phyloP scores from a whole-genome alignment of 768 basidiomycete genomes.

The Nidula microcarpa region DNA sequence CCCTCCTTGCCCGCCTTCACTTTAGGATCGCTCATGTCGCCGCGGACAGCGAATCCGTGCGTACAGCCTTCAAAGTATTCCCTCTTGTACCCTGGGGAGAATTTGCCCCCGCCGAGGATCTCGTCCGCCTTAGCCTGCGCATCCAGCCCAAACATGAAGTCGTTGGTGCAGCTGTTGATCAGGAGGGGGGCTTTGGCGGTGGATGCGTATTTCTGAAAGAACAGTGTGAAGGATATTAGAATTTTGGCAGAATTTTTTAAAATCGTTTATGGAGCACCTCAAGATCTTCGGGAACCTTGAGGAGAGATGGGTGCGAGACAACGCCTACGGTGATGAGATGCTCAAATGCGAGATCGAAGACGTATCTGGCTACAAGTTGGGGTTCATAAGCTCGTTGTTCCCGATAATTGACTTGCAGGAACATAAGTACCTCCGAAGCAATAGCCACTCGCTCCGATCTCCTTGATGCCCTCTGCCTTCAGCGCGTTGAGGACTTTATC shows the following conservation, averaged over 20 bases:
- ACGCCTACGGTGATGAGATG: slow-evolving; percentile 44
- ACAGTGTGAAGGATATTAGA: not conserved
- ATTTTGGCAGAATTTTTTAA: not conserved
- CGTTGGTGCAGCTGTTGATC: slow-evolving; percentile 62
- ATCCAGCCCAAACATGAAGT: slow-evolving; percentile 47
- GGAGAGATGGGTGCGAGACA: slow-evolving; percentile 61
- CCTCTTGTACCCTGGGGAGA: slow-evolving; percentile 46
- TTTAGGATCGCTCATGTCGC: slow-evolving; percentile 43
- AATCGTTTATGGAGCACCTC: slow-evolving; percentile 32
- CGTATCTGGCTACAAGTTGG: slow-evolving; percentile 39
- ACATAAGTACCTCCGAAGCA: slow-evolving; percentile 67
- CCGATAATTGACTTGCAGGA: too few species aligned
- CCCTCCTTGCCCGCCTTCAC: slow-evolving; percentile 65
- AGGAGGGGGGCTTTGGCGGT: slow-evolving; percentile 53
- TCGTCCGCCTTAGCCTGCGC: slow-evolving; percentile 41
- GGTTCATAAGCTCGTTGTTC: too few species aligned
- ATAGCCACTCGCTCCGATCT: slow-evolving; percentile 61
- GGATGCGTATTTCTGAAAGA: slow-evolving; percentile 40
- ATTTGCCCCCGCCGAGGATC: slow-evolving; percentile 44
- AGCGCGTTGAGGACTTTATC: slow-evolving; percentile 57
- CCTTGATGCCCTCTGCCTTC: slow-evolving; percentile 53
- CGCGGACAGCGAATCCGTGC: slow-evolving; percentile 57
- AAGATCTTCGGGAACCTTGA: slow-evolving; percentile 56
- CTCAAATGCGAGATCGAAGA: slow-evolving; percentile 62
- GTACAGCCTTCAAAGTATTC: slow-evolving; percentile 43